Base-by-base conservation (phyloP, 306 rosid genomes). In the Prunus dulcis region DNA sequence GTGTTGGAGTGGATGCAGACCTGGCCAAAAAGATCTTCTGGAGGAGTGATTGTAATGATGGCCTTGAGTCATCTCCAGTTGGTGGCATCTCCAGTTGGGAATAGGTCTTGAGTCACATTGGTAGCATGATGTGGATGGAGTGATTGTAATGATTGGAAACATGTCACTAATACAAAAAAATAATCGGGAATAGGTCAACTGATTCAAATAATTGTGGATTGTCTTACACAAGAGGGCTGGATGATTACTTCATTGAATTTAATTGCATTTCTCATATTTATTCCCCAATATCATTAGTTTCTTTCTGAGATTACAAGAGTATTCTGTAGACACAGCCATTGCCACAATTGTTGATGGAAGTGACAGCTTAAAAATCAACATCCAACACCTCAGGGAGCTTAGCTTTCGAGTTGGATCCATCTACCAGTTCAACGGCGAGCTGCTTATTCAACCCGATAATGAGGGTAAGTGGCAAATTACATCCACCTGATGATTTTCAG, bases 351-450 rank as follows among this genome's bases (percentile, higher is more conserved):
- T 27, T 6, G 93, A 92, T 68, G 91, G 97, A 63, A 81, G 79
- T 79, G 79, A 77, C 69, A 77, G 47, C 75, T 71, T 87, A 57
- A 85, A 77, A 83, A 84, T 94, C 68, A 64, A 55, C 71, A 89
- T 89, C 22, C 85, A 79, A 81, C 90, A 89, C 79, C 82, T 92
- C 68, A 81, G 79, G 82, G 92, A 88, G 77, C 82, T 92, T 49
- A 79, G 58, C 53, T 85, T 95, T 83, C 87, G 81, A 73, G 83
- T 83, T 55, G 93, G 91, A 69, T 92, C 92, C 71, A 43, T 90
- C 81, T 94, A 90, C 84, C 94, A 91, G 85, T 91, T 91, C 83
- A 90, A 89, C 27, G 93, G 98, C 2, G 93, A 92, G 76, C 93
- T 91, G 75, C 87, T 68, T 75, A 81, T 92, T 86, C 86, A 82